Conservation (phyloP, 176 grass and related monocot species). For the sorghum (Sorghum bicolor) region Sorghum_bicolor_NCBIv3 NC_012871.2:5569501-5570000, state of each 20-base stretch:
- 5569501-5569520: background rate
- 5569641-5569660: conserved; percentile 72
- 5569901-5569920: conserved; percentile 73
- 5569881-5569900: conserved; percentile 77
- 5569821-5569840: conserved; percentile 64
- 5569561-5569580: conserved; percentile 73
- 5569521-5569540: conserved; percentile 15
- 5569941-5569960: background rate
- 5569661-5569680: conserved; percentile 79
- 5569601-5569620: conserved; percentile 64
- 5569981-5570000: conserved; percentile 13
- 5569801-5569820: conserved; percentile 59
- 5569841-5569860: conserved; percentile 75
- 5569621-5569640: conserved; percentile 54
- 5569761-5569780: conserved; percentile 29
- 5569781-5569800: conserved; percentile 11
- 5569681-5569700: conserved; percentile 46
- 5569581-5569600: conserved; percentile 73
- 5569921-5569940: conserved; percentile 34
- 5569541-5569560: conserved; percentile 85
- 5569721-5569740: background rate
- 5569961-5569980: background rate
- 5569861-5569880: conserved; percentile 80
- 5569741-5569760: conserved; percentile 17
- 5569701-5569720: conserved; percentile 50